Conservation (phyloP, 495 filamentous ascomycete species). For the Neurospora sp. region DNA sequence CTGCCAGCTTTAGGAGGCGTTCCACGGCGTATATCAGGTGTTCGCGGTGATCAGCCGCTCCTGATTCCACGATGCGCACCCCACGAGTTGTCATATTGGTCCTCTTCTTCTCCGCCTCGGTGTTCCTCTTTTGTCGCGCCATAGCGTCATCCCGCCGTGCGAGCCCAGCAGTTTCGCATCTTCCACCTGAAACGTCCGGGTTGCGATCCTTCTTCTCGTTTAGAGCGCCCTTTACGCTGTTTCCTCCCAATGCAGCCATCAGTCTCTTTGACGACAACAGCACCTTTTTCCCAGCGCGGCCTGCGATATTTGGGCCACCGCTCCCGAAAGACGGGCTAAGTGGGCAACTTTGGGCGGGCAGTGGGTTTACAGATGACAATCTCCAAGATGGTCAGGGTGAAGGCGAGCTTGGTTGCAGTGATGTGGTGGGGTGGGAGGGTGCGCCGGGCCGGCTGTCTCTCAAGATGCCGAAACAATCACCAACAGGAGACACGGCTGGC, state of each 20-base stretch:
- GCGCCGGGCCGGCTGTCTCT: constrained; percentile 21
- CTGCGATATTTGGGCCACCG: constrained; percentile 83
- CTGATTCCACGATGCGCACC: constrained; percentile 31
- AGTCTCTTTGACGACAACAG: constrained; percentile 96
- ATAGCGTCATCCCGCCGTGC: constrained; percentile 24
- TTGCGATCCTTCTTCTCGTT: constrained; percentile 39
- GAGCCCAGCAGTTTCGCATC: constrained; percentile 15
- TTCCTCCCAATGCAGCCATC: constrained; percentile 89
- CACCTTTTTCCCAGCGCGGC: constrained; percentile 87
- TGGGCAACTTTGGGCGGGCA: constrained; percentile 82
- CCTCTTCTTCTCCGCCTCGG: constrained; percentile 35
- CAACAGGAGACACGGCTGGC: constrained; percentile 12
- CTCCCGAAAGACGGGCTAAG: constrained; percentile 67
- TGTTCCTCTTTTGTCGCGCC: constrained; percentile 38
- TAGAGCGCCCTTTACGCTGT: constrained; percentile 56
- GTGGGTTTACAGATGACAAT: constrained; percentile 72
- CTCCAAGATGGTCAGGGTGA: constrained; percentile 53
- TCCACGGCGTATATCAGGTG: background rate
- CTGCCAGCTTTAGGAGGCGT: background rate
- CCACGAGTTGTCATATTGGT: constrained; percentile 36
- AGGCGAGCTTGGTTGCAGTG: constrained; percentile 93
- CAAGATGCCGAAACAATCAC: constrained; percentile 9
- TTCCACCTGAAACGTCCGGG: constrained; percentile 21
- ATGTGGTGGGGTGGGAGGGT: constrained; percentile 84
- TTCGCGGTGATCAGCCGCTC: background rate